Evolutionary conservation across 2,329 filamentous ascomycete genomes (phyloP).

Genomic region (Botrytis byssoidea): DNA sequence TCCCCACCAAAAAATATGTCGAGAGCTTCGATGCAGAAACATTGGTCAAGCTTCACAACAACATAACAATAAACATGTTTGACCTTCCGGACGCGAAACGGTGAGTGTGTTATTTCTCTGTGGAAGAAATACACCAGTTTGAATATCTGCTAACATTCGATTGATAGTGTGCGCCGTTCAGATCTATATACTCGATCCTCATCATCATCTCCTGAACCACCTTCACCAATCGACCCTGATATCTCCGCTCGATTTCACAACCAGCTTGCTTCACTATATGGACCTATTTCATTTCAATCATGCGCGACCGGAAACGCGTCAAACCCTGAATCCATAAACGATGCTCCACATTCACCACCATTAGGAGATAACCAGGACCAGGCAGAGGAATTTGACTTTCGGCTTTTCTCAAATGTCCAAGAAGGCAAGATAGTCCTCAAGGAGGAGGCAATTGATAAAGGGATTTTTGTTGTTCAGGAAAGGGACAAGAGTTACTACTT

Average conservation of each 20-base stretch:
- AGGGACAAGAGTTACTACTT: slow-evolving; percentile 52
- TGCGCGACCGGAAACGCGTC: not conserved
- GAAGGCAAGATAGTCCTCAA: slow-evolving; percentile 50
- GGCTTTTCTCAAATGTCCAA: slow-evolving; percentile 49
- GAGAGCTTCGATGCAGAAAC: not conserved
- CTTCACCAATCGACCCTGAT: slow-evolving; percentile 32
- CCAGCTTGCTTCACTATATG: slow-evolving; percentile 33
- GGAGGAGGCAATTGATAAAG: slow-evolving; percentile 43
- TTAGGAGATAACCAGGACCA: slow-evolving; percentile 19
- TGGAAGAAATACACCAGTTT: not conserved
- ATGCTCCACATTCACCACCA: slow-evolving; percentile 19
- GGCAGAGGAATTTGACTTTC: slow-evolving; percentile 53
- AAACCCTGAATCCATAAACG: slow-evolving; percentile 31
- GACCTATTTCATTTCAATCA: slow-evolving; percentile 21
- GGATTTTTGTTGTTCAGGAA: slow-evolving; percentile 42
- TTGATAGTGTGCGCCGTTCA: slow-evolving; percentile 51
- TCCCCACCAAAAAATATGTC: slow-evolving; percentile 16
- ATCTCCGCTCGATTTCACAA: slow-evolving; percentile 25
- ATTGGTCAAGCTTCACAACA: not conserved
- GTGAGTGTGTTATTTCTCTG: slow-evolving; percentile 39
- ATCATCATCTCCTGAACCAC: slow-evolving; percentile 26
- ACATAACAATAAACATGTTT: slow-evolving; percentile 45
- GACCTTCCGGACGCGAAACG: slow-evolving; percentile 53
- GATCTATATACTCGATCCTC: slow-evolving; percentile 46
- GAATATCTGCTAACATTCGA: slow-evolving; percentile 16